Base-by-base conservation (phyloP, 176 grass and related monocot genomes). In the Luzula sylvatica region DNA sequence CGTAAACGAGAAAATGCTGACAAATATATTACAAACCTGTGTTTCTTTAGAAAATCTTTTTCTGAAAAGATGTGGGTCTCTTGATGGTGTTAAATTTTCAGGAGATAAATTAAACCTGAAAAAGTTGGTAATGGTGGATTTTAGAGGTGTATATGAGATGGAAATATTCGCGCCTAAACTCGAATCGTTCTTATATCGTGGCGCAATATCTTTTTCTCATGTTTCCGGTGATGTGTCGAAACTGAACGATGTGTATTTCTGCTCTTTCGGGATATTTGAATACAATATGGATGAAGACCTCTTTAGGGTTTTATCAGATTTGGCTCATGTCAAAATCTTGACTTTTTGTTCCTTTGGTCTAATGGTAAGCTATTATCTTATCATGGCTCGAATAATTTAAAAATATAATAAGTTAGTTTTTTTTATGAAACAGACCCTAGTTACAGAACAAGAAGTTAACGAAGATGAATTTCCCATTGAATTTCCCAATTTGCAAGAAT, bases 161-260 rank as follows among this genome's bases (percentile, higher is more conserved):
- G 51, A 44, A 17, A 20, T 82, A 18, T 13, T 3, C 15, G 69
- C 69, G n/a, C 84, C 71, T 0, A 40, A 15, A 51, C 59, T 87
- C n/a, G 58, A 74, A 32, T 82, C 83, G 1, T 58, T 87, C 25
- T 23, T 30, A 11, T 78, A 56, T 45, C 61, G 69, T 25, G 73
- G 78, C 8, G 16, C 18, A 23, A 1, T 42, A 12, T 11, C 43
- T 12, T 20, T 21, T n/a, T 2, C 0, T 9, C 16, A 42, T 22
- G 24, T 30, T 6, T 26, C 72, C 18, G 19, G 8, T 3, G 22
- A 19, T 48, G 52, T 64, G 24, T 56, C 78, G 18, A 49, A 55
- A 3, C 6, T 82, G 63, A 59, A 59, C 4, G 59, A 78, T 8
- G 73, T 77, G 2, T 69, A 67, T 39, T 22, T 87, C 8, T 67